A percentile compares a stretch with the other conserved stretches of the same genome.
These are phyloP conservation scores for Thalassiosira exigua DNA, from an alignment of 352 stramenopile genomes.

Conservation along the genomic window DNA sequence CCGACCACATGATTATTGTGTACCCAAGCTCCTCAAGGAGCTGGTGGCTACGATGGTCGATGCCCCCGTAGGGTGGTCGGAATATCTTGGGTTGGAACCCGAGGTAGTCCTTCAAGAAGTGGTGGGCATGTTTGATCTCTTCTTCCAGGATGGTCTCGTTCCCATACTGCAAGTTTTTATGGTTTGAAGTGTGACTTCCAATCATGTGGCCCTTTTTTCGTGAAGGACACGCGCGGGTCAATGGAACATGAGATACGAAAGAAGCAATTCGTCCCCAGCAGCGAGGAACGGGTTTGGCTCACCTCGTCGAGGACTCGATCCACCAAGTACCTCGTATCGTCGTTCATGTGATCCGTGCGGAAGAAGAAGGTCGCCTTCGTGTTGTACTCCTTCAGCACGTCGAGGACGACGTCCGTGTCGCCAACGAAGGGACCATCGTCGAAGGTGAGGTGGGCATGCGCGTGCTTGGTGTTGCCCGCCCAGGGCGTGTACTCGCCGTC, in stretches of 20 bases:
- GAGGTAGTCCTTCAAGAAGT: neutral
- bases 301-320: neutral
- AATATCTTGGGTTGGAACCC: neutral
- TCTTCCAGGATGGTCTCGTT: conserved; percentile 4
- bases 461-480: neutral
- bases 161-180: too few species aligned
- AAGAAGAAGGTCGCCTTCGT: conserved; percentile 4
- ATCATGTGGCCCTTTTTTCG: too few species aligned
- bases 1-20: neutral
- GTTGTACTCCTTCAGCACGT: neutral
- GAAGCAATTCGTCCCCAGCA: too few species aligned
- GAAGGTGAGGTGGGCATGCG: conserved; percentile 1
- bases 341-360: neutral
- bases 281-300: neutral
- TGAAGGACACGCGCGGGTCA: too few species aligned
- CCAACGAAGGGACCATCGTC: neutral
- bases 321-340: neutral
- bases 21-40: neutral
- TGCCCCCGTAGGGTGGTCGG: neutral
- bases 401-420: neutral
- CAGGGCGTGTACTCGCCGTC: neutral
- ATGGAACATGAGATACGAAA: too few species aligned
- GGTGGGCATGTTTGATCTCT: neutral
- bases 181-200: too few species aligned
- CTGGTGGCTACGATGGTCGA: conserved; percentile 1